Base-by-base conservation (phyloP, 257 asterid genomes). In the Hygrophila difformis region DNA sequence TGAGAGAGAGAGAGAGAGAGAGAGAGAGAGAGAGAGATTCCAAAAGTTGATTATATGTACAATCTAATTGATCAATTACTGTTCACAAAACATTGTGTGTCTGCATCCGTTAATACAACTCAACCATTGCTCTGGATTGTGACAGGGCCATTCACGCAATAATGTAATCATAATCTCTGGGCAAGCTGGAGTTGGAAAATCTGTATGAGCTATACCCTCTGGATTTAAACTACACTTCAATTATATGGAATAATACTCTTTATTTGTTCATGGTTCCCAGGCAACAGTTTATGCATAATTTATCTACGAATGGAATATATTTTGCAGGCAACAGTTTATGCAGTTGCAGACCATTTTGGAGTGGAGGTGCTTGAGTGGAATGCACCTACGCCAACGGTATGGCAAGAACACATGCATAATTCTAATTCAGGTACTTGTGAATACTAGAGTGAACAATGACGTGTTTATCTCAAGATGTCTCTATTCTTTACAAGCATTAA, bases 181-280 rank as follows among this genome's bases (percentile, higher is more conserved):
- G 61, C 93, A 80, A 57, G 82, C 96, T 55, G 96, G 98, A 72
- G 82, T 78, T 69, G 98, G 96, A 55, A 89, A 89, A 85, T 85
- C 94, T 53, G 98, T 89, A 85, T 34, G 96, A 44, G 47, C 18
- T 60, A 64, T 39, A n/a, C n/a, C n/a, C 52, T 53, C 55, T 66
- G 35, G 57, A 23, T 28, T 15, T 36, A 23, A 38, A 26, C 31
- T 59, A 6, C 58, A 34, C 65, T 17, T 51, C 26, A 19, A 21
- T 18, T 44, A 41, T 52, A 19, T 62, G 61, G 17, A 51, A 57
- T n/a, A 23, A 20, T 60, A 18, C 13, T 3, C 35, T 44, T 36
- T 44, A 33, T 16, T 56, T 56, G 39, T 33, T 51, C 58, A n/a
- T 62, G 36, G 74, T 53, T 51, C 63, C 56, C 47, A 85, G 96